Percentiles rank a stretch among this genome's conserved stretches.
Evolutionary conservation across 192 early-diverging fungal species (phyloP).

Genomic region (Phycomyces blakesleeanus): DNA sequence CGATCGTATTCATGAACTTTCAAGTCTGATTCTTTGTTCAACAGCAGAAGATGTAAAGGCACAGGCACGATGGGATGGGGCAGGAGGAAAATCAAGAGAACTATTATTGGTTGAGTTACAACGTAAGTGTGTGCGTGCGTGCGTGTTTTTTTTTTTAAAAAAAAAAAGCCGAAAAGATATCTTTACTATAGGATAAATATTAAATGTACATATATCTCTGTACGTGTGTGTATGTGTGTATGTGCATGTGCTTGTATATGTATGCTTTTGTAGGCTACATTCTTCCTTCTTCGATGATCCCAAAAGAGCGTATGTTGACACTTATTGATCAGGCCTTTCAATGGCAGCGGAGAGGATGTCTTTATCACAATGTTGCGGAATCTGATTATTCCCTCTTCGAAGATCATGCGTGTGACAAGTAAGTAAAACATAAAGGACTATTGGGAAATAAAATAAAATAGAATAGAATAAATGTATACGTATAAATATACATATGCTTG

Average conservation of each 20-base stretch:
- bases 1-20: constrained; percentile 68
- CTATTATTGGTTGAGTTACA: constrained; percentile 59
- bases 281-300: constrained; percentile 82
- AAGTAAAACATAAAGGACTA: constrained; percentile 7
- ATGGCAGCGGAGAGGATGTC: constrained; percentile 70
- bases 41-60: constrained; percentile 61
- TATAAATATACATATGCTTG: too few relatives aligned
- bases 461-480: not conserved
- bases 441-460: not conserved
- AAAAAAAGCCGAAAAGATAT: not conserved
- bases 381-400: constrained; percentile 56
- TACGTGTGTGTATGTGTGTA: not conserved
- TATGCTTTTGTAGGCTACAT: constrained; percentile 55
- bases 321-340: constrained; percentile 78
- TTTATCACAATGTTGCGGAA: constrained; percentile 76
- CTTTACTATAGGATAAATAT: constrained; percentile 14
- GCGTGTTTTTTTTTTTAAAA: too few relatives aligned
- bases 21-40: constrained; percentile 74
- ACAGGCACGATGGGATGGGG: constrained; percentile 80
- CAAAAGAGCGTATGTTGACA: constrained; percentile 76
- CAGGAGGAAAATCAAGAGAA: constrained; percentile 62
- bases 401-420: constrained; percentile 77
- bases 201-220: constrained; percentile 23
- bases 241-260: too few relatives aligned
- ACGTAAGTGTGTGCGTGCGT: constrained; percentile 42